Conservation (phyloP, 108 stramenopile species). For the Fistulifera pelliculosa region DNA sequence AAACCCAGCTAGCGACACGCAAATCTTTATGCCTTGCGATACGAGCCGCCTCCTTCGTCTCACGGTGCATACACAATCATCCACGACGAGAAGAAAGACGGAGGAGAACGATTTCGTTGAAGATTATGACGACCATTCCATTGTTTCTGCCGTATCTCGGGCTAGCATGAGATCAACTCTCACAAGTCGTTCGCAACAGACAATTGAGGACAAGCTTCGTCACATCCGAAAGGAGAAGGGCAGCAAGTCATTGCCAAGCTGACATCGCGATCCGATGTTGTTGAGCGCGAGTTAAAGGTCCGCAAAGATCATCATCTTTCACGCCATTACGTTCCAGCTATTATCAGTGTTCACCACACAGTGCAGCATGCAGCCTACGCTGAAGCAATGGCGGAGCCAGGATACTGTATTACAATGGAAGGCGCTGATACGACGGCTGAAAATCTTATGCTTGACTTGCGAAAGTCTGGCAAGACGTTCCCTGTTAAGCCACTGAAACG, state of each 20-base stretch:
- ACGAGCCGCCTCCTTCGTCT: conserved; percentile 64
- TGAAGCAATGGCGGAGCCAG: conserved; percentile 84
- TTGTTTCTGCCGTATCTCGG: conserved; percentile 61
- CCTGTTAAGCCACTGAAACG: conserved; percentile 77
- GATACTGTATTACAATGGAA: conserved; percentile 88
- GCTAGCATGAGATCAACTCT: conserved; percentile 57
- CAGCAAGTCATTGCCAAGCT: conserved; percentile 85
- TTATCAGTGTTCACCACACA: conserved; percentile 88
- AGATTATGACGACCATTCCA: conserved; percentile 77
- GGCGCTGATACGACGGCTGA: conserved; percentile 87
- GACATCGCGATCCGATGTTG: conserved; percentile 77
- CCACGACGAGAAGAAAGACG: conserved; percentile 61
- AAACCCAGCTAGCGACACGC: conserved; percentile 78
- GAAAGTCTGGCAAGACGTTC: conserved; percentile 64
- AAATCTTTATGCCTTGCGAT: conserved; percentile 87
- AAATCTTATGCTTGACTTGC: conserved; percentile 79
- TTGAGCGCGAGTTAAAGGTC: conserved; percentile 75
- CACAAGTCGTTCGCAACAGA: conserved; percentile 58
- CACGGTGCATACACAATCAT: conserved; percentile 58
- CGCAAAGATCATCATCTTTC: conserved; percentile 82
- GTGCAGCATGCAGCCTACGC: conserved; percentile 87
- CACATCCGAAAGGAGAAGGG: conserved; percentile 80
- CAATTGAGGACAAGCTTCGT: conserved; percentile 66
- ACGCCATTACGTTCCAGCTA: conserved; percentile 81
- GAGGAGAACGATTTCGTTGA: conserved; percentile 67